Conservation (phyloP, 371 early-diverging fungal genomes). For the Mucor lusitanicus region DNA sequence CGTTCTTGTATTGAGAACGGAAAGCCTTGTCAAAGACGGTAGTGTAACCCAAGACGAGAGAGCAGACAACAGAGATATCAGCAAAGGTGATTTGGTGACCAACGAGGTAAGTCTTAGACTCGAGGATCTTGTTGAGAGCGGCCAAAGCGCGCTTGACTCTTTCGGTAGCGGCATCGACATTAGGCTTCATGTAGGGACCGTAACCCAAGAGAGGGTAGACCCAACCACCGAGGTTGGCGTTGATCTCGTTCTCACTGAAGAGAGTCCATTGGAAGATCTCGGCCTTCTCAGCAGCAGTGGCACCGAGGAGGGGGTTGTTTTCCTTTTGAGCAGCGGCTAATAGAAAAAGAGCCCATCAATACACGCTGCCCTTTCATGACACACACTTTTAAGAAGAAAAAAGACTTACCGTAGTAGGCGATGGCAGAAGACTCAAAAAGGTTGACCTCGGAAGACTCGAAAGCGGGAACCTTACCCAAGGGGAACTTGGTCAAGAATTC, state of each 20-base stretch:
- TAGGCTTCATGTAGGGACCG: constrained; percentile 60
- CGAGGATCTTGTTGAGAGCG: constrained; percentile 63
- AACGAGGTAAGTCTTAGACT: constrained; percentile 76
- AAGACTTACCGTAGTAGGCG: constrained; percentile 74
- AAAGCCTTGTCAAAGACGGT: constrained; percentile 53
- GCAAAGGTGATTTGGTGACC: constrained; percentile 80
- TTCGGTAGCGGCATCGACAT: constrained; percentile 57
- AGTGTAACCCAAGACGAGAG: constrained; percentile 55
- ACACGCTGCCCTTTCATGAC: background rate
- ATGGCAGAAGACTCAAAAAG: constrained; percentile 87
- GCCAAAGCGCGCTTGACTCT: constrained; percentile 55
- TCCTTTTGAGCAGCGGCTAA: constrained; percentile 68
- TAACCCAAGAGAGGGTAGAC: constrained; percentile 61
- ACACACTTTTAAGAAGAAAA: too few species aligned
- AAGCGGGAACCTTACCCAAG: constrained; percentile 77
- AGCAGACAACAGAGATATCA: constrained; percentile 63
- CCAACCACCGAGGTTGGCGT: constrained; percentile 46
- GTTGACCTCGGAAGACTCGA: constrained; percentile 74
- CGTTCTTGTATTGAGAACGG: constrained; percentile 80
- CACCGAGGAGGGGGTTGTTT: constrained; percentile 65
- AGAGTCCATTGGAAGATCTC: constrained; percentile 79
- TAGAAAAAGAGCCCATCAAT: constrained; percentile 14
- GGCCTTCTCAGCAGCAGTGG: constrained; percentile 69
- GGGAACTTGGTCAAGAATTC: constrained; percentile 89
- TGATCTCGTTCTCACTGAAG: constrained; percentile 67